phyloP scores from a whole-genome alignment of 495 filamentous ascomycete genomes.

The Tuber aestivum region DNA sequence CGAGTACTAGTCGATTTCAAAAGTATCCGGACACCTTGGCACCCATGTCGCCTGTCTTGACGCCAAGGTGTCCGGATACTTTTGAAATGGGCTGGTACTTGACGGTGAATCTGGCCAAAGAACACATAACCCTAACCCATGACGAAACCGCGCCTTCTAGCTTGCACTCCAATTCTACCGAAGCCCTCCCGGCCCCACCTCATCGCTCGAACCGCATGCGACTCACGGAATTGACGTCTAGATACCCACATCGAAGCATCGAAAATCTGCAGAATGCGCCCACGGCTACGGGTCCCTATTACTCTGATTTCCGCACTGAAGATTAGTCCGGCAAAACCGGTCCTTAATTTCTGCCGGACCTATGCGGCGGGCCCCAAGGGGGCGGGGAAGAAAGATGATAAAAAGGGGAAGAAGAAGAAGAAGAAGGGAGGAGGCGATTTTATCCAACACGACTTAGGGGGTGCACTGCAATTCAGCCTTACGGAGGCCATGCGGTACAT shows the following conservation, averaged over 20 bases:
- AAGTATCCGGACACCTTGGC: no score
- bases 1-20: no score
- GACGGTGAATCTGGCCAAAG: no score
- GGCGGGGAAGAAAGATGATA: constrained; percentile 48
- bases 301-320: neutral
- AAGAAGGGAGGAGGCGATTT: constrained; percentile 62
- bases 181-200: neutral
- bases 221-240: neutral
- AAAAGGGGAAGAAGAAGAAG: constrained; percentile 59
- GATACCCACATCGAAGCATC: neutral
- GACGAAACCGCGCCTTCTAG: neutral
- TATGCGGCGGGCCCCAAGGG: constrained; percentile 26
- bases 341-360: constrained; percentile 15
- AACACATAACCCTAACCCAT: neutral
- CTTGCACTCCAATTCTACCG: neutral
- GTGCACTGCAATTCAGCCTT: constrained; percentile 65
- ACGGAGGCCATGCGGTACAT: constrained; percentile 96
- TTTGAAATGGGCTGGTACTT: no score
- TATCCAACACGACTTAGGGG: constrained; percentile 55
- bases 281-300: constrained; percentile 17
- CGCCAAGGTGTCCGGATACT: no score
- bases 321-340: constrained; percentile 6
- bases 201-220: neutral
- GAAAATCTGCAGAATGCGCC: constrained; percentile 16
- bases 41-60: no score